A percentile compares a stretch with the other conserved stretches of the same genome.
Conservation (phyloP, 106 monocot genomes). For the Hemerocallis citrina region DNA sequence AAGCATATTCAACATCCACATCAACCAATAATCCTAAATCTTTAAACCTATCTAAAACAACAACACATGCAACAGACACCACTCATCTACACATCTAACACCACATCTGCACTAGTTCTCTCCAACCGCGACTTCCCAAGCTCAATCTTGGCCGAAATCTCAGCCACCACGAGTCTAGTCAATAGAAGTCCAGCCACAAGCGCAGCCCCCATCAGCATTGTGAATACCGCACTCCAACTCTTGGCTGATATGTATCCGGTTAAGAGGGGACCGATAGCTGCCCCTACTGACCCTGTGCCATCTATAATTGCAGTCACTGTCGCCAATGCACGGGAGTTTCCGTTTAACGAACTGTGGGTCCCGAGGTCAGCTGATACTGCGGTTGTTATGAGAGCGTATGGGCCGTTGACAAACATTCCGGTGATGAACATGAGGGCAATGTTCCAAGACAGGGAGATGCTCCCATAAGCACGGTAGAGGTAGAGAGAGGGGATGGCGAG, state of each 20-base stretch:
- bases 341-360: constrained; percentile 62
- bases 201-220: constrained; percentile 68
- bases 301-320: constrained; percentile 86
- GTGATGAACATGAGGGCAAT: constrained; percentile 55
- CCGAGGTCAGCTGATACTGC: constrained; percentile 82
- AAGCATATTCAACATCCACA: no score
- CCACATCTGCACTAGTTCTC: no score
- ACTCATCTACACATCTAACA: no score
- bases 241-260: constrained; percentile 71
- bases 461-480: constrained; percentile 62
- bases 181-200: constrained; percentile 69
- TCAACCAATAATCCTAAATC: no score
- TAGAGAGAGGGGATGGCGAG: constrained; percentile 70
- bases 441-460: constrained; percentile 58
- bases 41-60: no score
- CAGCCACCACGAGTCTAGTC: constrained; percentile 62
- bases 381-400: constrained; percentile 80
- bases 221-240: constrained; percentile 75
- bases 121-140: constrained; percentile 8
- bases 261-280: constrained; percentile 71
- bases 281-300: constrained; percentile 77
- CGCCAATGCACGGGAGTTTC: constrained; percentile 70
- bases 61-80: no score
- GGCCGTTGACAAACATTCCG: constrained; percentile 78
- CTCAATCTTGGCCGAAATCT: constrained; percentile 49